phyloP scores from a whole-genome alignment of 2,329 filamentous ascomycete genomes.

The Cladosporium sp. region DNA sequence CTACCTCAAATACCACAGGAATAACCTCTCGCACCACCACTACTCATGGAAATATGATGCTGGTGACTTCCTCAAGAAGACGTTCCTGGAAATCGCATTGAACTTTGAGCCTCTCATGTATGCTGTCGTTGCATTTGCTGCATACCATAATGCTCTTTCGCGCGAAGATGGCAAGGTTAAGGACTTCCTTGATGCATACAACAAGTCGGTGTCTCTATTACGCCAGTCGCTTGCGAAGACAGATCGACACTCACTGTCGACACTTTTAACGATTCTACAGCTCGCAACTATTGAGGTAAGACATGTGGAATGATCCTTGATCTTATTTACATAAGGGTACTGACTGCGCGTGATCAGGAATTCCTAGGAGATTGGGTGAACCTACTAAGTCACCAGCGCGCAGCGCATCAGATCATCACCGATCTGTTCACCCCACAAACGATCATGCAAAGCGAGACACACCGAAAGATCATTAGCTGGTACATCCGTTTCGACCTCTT shows the following conservation, averaged over 20 bases:
- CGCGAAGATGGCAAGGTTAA: constrained; percentile 72
- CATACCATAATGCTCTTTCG: constrained; percentile 77
- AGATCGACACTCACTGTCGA: constrained; percentile 70
- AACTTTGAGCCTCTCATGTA: constrained; percentile 80
- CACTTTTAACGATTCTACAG: constrained; percentile 83
- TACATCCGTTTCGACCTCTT: constrained; percentile 87
- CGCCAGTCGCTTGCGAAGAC: constrained; percentile 69
- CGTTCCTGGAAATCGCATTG: constrained; percentile 70
- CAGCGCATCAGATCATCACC: constrained; percentile 77
- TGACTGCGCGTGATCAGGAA: constrained; percentile 59
- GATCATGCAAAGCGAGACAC: constrained; percentile 68
- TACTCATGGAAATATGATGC: constrained; percentile 75
- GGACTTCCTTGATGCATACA: constrained; percentile 86
- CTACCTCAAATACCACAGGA: constrained; percentile 75
- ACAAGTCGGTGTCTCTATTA: constrained; percentile 78
- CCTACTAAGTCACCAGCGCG: constrained; percentile 86
- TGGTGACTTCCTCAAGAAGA: constrained; percentile 70
- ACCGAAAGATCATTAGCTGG: constrained; percentile 79
- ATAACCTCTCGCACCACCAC: constrained; percentile 77
- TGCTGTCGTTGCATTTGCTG: constrained; percentile 82
- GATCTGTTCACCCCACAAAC: constrained; percentile 76
- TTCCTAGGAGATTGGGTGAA: constrained; percentile 96
- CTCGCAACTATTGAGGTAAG: constrained; percentile 88
- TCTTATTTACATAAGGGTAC: no score
- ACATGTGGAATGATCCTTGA: background rate